Percentiles rank a stretch among this genome's conserved stretches.
Conservation (phyloP, 805 yeast species). For the Danielozyma ontarioensis region DNA sequence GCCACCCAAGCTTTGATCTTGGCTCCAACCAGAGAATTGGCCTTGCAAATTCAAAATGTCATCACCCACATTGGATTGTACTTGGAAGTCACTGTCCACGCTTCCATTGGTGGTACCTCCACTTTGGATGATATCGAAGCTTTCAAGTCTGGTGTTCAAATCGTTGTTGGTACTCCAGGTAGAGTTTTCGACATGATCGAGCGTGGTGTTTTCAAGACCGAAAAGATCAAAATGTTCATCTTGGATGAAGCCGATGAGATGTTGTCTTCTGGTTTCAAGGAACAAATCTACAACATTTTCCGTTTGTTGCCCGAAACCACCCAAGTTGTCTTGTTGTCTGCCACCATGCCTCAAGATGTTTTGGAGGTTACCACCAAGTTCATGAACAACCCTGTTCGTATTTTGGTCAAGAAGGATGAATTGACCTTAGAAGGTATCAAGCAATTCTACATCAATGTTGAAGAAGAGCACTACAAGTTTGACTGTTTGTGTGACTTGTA, state of each 20-base stretch:
- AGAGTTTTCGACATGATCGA: constrained; percentile 95
- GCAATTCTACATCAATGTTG: constrained; percentile 88
- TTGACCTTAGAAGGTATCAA: constrained; percentile 92
- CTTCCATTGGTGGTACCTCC: constrained; percentile 96
- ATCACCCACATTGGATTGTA: constrained; percentile 84
- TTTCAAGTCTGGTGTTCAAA: constrained; percentile 80
- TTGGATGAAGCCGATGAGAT: constrained; percentile 98
- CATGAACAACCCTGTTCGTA: constrained; percentile 92
- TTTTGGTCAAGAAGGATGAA: constrained; percentile 92
- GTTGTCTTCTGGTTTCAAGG: constrained; percentile 89
- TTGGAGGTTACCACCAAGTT: constrained; percentile 86
- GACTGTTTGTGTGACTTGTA: constrained; percentile 92
- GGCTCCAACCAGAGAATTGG: constrained; percentile 97
- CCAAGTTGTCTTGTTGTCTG: constrained; percentile 92
- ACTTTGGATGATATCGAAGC: constrained; percentile 84
- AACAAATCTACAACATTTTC: constrained; percentile 92
- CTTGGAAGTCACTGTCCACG: constrained; percentile 88
- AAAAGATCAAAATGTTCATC: constrained; percentile 86
- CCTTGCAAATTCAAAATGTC: constrained; percentile 92
- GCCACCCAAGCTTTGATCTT: constrained; percentile 89
- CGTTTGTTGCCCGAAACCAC: constrained; percentile 79
- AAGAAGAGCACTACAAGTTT: constrained; percentile 89
- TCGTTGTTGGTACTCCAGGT: constrained; percentile 98
- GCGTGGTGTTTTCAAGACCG: constrained; percentile 77
- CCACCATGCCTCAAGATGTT: constrained; percentile 92